Base-by-base conservation (phyloP, 108 stramenopile species). In the Phaeodactylum tricornutum region DNA sequence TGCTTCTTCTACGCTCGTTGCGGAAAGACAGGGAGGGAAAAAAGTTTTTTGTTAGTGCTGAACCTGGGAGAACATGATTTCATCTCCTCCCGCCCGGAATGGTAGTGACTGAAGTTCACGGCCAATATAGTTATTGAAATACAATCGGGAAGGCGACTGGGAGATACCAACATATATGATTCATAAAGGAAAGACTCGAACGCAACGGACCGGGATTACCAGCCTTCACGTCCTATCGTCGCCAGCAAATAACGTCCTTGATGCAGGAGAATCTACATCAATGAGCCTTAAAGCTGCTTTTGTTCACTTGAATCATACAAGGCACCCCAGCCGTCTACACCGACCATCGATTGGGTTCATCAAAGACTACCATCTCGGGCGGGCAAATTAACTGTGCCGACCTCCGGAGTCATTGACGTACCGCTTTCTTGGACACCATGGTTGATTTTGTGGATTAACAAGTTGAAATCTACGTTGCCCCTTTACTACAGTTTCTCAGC, bases 391-490 rank as follows among this genome's bases (percentile, higher is more conserved):
- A 47, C 46, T 71, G 76, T 29, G 74, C 80, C 82, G 80, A 77
- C 87, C 87, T 89, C 87, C 87, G 79, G 83, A 57, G 77, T 84
- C 81, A 75, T 64, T 41, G 44, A 89, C 83, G 54, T 89, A 89
- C 87, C 54, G 61, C 47, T 74, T 89, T 89, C 72, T 89, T 89
- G 53, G 74, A 73, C 29, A 83, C 87, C 87, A 89, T 89, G 16
- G 56, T 75, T 40, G 19, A 38, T 11, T 15, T 38, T 21, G 17
- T 45, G n/a, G n/a, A n/a, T n/a, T n/a, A n/a, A n/a, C n/a, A n/a
- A n/a, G n/a, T n/a, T n/a, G n/a, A n/a, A n/a, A n/a, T n/a, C n/a
- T n/a, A n/a, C n/a, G n/a, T n/a, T n/a, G n/a, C n/a, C n/a, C n/a
- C n/a, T n/a, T n/a, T n/a, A n/a, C n/a, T n/a, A n/a, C n/a, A n/a